phyloP scores from a whole-genome alignment of 371 early-diverging fungal species.

The Haplosporangium sp. region DNA sequence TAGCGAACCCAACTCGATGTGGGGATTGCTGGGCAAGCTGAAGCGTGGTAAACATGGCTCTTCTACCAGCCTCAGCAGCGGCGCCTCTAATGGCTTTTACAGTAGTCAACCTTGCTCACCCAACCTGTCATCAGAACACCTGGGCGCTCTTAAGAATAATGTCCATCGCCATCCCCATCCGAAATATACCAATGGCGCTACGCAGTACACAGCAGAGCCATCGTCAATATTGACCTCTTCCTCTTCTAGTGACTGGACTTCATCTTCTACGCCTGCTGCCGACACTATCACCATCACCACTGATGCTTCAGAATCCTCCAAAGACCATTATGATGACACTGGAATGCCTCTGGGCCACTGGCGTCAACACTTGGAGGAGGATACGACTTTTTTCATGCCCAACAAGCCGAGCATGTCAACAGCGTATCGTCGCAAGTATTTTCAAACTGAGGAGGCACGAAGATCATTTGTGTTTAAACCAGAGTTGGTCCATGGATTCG shows the following conservation, averaged over 20 bases:
- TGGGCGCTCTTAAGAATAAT: conserved; percentile 6
- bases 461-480: conserved; percentile 64
- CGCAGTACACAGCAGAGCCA: not conserved
- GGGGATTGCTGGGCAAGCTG: conserved; percentile 39
- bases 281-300: not conserved
- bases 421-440: conserved; percentile 67
- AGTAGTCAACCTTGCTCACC: conserved; percentile 21
- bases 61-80: conserved; percentile 12
- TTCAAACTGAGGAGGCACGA: conserved; percentile 67
- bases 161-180: not conserved
- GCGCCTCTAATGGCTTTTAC: conserved; percentile 2
- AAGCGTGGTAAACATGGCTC: conserved; percentile 26
- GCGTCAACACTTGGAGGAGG: conserved; percentile 45
- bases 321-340: not conserved
- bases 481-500: conserved; percentile 72
- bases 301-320: not conserved
- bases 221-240: conserved; percentile 7
- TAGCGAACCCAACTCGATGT: conserved; percentile 14
- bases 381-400: conserved; percentile 39
- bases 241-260: conserved; percentile 12
- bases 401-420: conserved; percentile 27
- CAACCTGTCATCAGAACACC: conserved; percentile 16
- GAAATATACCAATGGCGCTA: not conserved
- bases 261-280: not conserved
- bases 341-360: conserved; percentile 30